phyloP scores from a whole-genome alignment of 192 early-diverging fungal genomes.

The Coemansia sp. region DNA sequence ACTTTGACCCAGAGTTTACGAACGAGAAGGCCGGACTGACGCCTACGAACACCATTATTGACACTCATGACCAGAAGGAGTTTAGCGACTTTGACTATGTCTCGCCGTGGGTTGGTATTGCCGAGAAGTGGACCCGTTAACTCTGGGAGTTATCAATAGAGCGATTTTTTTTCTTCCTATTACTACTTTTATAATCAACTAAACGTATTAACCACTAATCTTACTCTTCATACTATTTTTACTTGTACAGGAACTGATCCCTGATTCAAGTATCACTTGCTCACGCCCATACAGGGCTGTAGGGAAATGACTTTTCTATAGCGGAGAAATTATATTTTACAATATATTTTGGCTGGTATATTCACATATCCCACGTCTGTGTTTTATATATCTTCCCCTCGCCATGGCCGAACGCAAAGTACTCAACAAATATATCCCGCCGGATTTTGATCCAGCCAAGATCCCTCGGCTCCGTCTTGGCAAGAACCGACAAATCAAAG shows the following conservation, averaged over 20 bases:
- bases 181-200: background rate
- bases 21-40: slow-evolving; percentile 89
- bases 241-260: too few relatives aligned
- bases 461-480: slow-evolving; percentile 80
- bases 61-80: slow-evolving; percentile 85
- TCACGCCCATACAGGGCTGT: background rate
- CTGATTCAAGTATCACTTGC: background rate
- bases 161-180: background rate
- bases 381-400: background rate
- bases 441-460: slow-evolving; percentile 96
- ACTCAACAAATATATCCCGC: slow-evolving; percentile 95
- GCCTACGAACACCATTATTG: slow-evolving; percentile 83
- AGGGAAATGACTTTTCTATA: background rate
- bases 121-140: slow-evolving; percentile 55
- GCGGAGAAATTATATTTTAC: background rate
- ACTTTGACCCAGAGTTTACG: slow-evolving; percentile 99
- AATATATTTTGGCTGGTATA: background rate
- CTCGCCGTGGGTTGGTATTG: slow-evolving; percentile 76
- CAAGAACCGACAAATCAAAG: slow-evolving; percentile 89
- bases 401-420: slow-evolving; percentile 92
- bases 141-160: background rate
- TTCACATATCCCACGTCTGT: background rate
- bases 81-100: slow-evolving; percentile 94
- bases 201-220: background rate
- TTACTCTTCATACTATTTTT: background rate